Percentiles rank a stretch among this genome's conserved stretches.
These are phyloP conservation scores for Trichoderma virens DNA, from an alignment of 495 filamentous ascomycete species.

Conservation along the genomic window DNA sequence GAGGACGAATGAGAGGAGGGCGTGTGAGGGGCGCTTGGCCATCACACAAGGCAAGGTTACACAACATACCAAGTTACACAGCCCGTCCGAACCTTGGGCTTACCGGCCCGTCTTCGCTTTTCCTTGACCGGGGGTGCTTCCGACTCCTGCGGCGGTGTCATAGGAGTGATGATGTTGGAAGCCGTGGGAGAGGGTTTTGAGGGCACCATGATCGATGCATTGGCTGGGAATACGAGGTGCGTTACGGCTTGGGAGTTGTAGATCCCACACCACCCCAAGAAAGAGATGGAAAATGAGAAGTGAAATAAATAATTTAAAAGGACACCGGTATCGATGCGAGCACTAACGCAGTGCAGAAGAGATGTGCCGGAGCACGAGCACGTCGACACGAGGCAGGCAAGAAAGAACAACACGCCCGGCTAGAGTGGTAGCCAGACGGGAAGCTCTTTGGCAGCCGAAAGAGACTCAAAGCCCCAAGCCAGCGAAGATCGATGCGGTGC, in stretches of 20 bases:
- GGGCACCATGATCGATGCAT: slow-evolving; percentile 1
- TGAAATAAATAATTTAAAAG: not conserved
- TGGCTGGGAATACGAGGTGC: not conserved
- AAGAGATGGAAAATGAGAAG: not conserved
- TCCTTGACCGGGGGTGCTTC: not conserved
- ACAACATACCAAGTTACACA: slow-evolving; percentile 5
- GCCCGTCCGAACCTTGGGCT: slow-evolving; percentile 6
- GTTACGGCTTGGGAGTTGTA: not conserved
- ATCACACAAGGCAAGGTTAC: not conserved
- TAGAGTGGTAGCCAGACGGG: not conserved
- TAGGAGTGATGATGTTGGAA: not conserved
- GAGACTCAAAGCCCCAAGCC: no score
- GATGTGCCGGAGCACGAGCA: not conserved
- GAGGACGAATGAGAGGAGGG: not conserved
- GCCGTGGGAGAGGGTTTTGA: not conserved
- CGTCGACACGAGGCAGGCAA: not conserved
- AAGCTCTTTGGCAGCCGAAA: not conserved
- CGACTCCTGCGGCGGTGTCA: not conserved
- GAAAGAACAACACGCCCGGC: not conserved
- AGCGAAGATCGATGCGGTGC: no score
- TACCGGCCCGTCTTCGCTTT: not conserved
- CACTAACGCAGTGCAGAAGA: not conserved
- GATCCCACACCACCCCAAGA: not conserved
- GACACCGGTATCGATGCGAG: not conserved
- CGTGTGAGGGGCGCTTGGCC: not conserved